Percentiles rank a stretch among this genome's conserved stretches.
These are phyloP conservation scores for Diversispora epigaea DNA, from an alignment of 192 early-diverging fungal genomes.

Conservation along the genomic window DNA sequence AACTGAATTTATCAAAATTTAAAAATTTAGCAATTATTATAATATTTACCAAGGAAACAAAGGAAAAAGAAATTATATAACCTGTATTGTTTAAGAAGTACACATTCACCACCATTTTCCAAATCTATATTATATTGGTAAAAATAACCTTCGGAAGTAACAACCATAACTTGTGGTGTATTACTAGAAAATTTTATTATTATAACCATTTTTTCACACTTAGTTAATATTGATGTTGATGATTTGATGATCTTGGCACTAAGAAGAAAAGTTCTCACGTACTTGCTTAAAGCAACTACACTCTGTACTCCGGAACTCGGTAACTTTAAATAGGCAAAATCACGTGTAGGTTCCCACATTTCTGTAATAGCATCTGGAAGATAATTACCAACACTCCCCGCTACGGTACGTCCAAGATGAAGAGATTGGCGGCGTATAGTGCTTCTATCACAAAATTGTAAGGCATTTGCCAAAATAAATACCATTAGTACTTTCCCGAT, in stretches of 20 bases:
- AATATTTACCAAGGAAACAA: too few species aligned
- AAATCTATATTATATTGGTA: slow-evolving; percentile 88
- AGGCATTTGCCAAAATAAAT: not conserved
- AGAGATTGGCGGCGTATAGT: slow-evolving; percentile 60
- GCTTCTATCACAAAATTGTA: slow-evolving; percentile 30
- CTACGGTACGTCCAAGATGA: slow-evolving; percentile 62
- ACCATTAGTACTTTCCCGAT: not conserved
- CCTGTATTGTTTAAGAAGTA: slow-evolving; percentile 78
- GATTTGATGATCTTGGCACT: not conserved
- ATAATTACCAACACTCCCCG: slow-evolving; percentile 80
- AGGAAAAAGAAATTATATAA: not conserved
- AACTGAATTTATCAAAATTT: too few species aligned
- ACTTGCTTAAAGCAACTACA: slow-evolving; percentile 72
- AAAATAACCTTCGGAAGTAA: slow-evolving; percentile 86
- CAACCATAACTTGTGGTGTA: slow-evolving; percentile 83
- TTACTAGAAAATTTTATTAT: slow-evolving; percentile 39
- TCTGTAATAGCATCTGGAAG: slow-evolving; percentile 86
- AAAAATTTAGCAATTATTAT: too few species aligned
- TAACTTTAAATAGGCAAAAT: slow-evolving; percentile 92
- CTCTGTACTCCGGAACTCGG: slow-evolving; percentile 75
- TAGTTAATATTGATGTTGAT: too few species aligned
- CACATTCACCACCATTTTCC: slow-evolving; percentile 88
- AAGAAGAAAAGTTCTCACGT: not conserved
- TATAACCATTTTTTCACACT: too few species aligned
- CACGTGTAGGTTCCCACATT: slow-evolving; percentile 92